Percentiles rank a stretch among this genome's conserved stretches.
Evolutionary conservation across 2,329 filamentous ascomycete species (phyloP).

Genomic region (Cucurbitaria berberidis): DNA sequence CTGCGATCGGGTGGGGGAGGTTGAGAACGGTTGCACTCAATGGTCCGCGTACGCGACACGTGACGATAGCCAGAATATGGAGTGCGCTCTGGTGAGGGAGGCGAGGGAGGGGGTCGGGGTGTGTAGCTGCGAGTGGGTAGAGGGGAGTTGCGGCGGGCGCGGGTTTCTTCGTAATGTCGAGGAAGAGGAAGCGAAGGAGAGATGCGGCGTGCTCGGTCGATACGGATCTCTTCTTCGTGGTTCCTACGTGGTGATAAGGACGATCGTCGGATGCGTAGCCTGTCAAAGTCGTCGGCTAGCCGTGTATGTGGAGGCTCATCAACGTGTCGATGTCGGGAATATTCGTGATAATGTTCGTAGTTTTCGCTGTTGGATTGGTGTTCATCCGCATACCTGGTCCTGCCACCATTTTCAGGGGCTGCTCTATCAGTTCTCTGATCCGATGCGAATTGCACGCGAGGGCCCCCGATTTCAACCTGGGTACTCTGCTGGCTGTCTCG

Average conservation of each 20-base stretch:
- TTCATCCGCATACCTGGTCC: conserved; percentile 11
- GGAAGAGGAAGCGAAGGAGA: conserved; percentile 20
- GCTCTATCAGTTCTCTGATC: conserved; percentile 9
- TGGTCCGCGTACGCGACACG: conserved; percentile 10
- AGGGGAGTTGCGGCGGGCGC: conserved; percentile 21
- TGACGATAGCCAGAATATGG: conserved; percentile 20
- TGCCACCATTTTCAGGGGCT: background rate
- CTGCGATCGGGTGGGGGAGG: conserved; percentile 9
- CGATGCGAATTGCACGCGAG: conserved; percentile 39
- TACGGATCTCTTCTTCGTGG: conserved; percentile 25
- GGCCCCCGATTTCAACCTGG: conserved; percentile 37
- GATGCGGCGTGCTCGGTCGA: conserved; percentile 23
- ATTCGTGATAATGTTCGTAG: conserved; percentile 18
- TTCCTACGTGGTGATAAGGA: conserved; percentile 14
- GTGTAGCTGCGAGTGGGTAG: conserved; percentile 7
- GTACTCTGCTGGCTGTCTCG: conserved; percentile 36
- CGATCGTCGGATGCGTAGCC: conserved; percentile 22
- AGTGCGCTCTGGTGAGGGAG: conserved; percentile 8
- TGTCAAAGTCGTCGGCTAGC: conserved; percentile 23
- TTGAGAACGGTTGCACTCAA: conserved; percentile 11
- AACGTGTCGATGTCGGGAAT: conserved; percentile 18
- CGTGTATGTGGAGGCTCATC: conserved; percentile 18
- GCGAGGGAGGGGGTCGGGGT: conserved; percentile 4
- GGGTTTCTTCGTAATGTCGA: conserved; percentile 15
- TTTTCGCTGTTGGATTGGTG: conserved; percentile 6